phyloP scores from a whole-genome alignment of 139 green algal species.

The Ostreobium quekettii region DNA sequence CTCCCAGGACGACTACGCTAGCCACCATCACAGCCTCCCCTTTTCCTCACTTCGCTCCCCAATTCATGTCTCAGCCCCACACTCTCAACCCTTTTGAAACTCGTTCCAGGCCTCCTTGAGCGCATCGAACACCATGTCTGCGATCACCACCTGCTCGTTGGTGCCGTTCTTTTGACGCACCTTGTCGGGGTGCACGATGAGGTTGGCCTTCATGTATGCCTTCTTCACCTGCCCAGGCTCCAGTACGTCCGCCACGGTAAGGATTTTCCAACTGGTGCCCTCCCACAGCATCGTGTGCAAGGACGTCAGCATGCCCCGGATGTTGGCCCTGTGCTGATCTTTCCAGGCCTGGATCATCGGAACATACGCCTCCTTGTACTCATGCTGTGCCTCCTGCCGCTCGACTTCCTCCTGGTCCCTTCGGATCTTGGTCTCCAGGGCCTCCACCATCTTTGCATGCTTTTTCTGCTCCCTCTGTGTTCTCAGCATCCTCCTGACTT shows the following conservation, averaged over 20 bases:
- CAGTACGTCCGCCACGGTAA: conserved; percentile 75
- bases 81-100: background rate
- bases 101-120: conserved; percentile 24
- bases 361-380: conserved; percentile 44
- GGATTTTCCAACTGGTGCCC: conserved; percentile 57
- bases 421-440: conserved; percentile 34
- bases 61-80: background rate
- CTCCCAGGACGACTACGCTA: background rate
- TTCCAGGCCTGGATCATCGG: conserved; percentile 60
- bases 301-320: conserved; percentile 71
- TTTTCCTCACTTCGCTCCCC: too few relatives aligned
- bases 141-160: conserved; percentile 20
- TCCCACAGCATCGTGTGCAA: conserved; percentile 86
- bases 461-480: conserved; percentile 29
- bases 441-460: conserved; percentile 29
- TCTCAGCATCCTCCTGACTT: conserved; percentile 24
- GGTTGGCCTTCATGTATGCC: conserved; percentile 27
- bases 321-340: conserved; percentile 70
- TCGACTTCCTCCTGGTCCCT: conserved; percentile 44
- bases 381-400: conserved; percentile 41
- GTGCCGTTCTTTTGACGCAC: conserved; percentile 26
- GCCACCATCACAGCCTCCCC: too few relatives aligned
- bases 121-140: conserved; percentile 34
- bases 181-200: conserved; percentile 39
- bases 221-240: conserved; percentile 66